Evolutionary conservation across 2,329 filamentous ascomycete genomes (phyloP), one percentile per base, ranked within the genome.

Genomic region (Apiospora hydei): DNA sequence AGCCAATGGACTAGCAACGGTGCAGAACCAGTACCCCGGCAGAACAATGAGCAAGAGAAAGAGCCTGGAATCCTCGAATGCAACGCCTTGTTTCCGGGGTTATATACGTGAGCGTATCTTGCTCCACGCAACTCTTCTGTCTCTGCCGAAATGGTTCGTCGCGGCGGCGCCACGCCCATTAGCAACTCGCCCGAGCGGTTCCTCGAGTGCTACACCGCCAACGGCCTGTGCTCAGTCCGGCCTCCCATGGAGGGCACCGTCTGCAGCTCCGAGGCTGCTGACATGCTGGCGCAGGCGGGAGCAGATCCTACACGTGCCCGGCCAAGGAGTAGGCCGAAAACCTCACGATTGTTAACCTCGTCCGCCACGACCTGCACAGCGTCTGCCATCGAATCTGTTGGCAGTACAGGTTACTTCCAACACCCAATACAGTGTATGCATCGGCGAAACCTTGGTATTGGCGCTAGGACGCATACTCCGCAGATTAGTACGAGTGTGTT

Each of bases 161-260:
- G 98, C 21, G 89, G 90, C 3, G 82, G 84, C 43, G 88, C 89
- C 3, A 95, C 94, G 1, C 87, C 98, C 43, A 85, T 97, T 64
- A 93, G 93, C 81, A 93, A 92, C 77, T 97, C 94, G 4, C 96
- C 96, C 0, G 96, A 98, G 83, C 93, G 95, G 3, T 98, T 98
- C 79, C 88, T 98, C 21, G 90, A 89, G 67, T 38, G 5, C 7
- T 84, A 85, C 76, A 79, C 82, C 70, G 74, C 78, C 1, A 82
- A 81, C 0, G 91, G 92, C 0, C 82, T 85, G 53, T 94, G 92
- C 80, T 90, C 93, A 73, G 96, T 98, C 87, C 91, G 95, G 10
- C 96, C 96, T 0, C 96, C 96, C 0, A 98, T 98, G 90, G 98
- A 98, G 84, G 96, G 96, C 67, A 98, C 96, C 0, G 94, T 98